Conservation (phyloP, 495 filamentous ascomycete species). For the Penicillium canescens region DNA sequence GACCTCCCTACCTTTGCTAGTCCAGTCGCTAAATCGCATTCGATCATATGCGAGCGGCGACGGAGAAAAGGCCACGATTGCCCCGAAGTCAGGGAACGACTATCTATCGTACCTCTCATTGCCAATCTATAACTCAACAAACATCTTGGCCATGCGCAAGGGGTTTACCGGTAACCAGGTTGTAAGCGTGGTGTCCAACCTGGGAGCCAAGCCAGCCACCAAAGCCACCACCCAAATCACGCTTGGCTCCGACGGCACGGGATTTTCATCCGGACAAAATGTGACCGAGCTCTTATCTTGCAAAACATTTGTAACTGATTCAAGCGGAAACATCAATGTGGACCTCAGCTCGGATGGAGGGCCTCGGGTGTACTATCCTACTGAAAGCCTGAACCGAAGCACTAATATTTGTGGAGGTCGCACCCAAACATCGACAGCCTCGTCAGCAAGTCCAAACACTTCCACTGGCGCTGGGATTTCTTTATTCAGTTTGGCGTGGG, state of each 20-base stretch:
- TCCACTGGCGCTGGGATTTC: slow-evolving; percentile 6
- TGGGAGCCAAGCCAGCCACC: slow-evolving; percentile 13
- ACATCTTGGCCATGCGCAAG: slow-evolving; percentile 19
- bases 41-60: slow-evolving; percentile 14
- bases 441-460: slow-evolving; percentile 6
- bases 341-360: slow-evolving; percentile 20
- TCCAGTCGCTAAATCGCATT: slow-evolving; percentile 16
- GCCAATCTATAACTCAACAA: slow-evolving; percentile 16
- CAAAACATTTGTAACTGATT: slow-evolving; percentile 12
- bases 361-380: slow-evolving; percentile 19
- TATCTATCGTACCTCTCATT: slow-evolving; percentile 16
- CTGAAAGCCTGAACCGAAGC: slow-evolving; percentile 15
- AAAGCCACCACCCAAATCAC: slow-evolving; percentile 11
- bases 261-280: slow-evolving; percentile 15
- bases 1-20: slow-evolving; percentile 33
- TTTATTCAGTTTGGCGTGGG: slow-evolving; percentile 6
- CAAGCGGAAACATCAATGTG: slow-evolving; percentile 13
- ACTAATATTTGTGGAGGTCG: slow-evolving; percentile 12
- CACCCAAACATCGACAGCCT: slow-evolving; percentile 10
- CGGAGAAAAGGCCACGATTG: slow-evolving; percentile 12
- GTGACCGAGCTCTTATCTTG: slow-evolving; percentile 19
- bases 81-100: slow-evolving; percentile 9
- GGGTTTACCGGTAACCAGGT: slow-evolving; percentile 22
- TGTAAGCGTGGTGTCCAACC: slow-evolving; percentile 20
- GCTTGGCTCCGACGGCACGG: slow-evolving; percentile 14